Evolutionary conservation across 345 rosid genomes (phyloP), one percentile per base, ranked within the genome.

Genomic region (Aquilaria malaccensis): DNA sequence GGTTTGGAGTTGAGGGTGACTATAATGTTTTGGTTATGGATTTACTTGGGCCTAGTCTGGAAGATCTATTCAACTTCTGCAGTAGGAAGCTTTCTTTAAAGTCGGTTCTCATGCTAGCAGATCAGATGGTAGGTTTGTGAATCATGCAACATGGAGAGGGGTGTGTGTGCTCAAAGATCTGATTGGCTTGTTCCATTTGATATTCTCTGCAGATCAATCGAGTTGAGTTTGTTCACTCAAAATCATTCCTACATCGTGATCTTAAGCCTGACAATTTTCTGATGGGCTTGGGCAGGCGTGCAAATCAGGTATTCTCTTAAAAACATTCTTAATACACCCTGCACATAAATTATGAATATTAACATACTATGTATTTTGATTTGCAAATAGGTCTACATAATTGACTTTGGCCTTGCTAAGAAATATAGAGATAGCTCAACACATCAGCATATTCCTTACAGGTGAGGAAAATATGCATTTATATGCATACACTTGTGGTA

Each of bases 41-140:
- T 82, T 82, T 94, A 68, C 86, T 94, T 55, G 99, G 99, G 55
- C 99, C 96, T 11, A 94, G 99, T 60, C 96, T 94, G 65, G 97
- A 94, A 74, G 99, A 94, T 69, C 64, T 94, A 56, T 94, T 94
- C 79, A 83, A 85, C 79, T 94, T 83, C 58, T 94, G 99, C 70
- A 80, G 82, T 50, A 74, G 97, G 66, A 86, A 94, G 66, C 77
- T 94, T 52, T 80, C 91, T 11, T 74, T 94, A 77, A 94, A 94
- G 89, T 79, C 99, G 1, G 95, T 94, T 68, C 93, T 94, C 59
- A 90, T 94, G 99, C 85, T 94, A 62, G 97, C 97, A 30, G 99
- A 94, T 78, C 99, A 94, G 72, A 90, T 94, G 97, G 99, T 90
- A 76, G 29, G 56, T 33, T 50, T 64, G 43, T 31, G 43, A 37